These are phyloP conservation scores for Plasmodium cynomolgi DNA, from an alignment of 169 alveolate genomes.

Conservation along the genomic window DNA sequence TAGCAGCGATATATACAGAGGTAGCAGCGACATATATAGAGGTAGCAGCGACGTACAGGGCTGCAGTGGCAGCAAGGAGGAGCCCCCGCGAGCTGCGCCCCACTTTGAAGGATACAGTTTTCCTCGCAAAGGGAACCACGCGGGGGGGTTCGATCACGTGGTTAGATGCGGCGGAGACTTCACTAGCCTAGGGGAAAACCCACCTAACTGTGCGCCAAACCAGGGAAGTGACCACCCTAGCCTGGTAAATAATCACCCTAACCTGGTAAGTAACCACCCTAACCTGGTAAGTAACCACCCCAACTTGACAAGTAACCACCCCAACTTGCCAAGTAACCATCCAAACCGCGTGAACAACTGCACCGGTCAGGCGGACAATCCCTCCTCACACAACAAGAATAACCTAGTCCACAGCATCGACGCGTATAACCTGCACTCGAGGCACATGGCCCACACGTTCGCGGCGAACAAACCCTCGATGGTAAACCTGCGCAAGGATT, in stretches of 20 bases:
- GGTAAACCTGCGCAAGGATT: neutral
- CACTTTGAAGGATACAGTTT: neutral
- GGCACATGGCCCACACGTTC: neutral
- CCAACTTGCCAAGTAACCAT: neutral
- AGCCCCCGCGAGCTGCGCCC: neutral
- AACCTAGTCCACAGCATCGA: constrained; percentile 15
- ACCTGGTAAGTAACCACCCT: too few species aligned
- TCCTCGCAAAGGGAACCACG: neutral
- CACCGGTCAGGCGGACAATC: neutral
- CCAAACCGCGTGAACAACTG: neutral
- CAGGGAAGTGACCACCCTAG: too few species aligned
- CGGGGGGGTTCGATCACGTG: neutral
- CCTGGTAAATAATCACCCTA: too few species aligned
- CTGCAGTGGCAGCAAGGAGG: neutral
- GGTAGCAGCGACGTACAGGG: neutral
- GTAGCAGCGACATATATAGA: too few species aligned
- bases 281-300: neutral
- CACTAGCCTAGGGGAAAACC: neutral
- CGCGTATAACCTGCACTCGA: constrained; percentile 13
- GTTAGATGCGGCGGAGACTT: neutral
- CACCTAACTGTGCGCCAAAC: neutral
- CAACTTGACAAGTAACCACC: neutral
- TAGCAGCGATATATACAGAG: too few species aligned
- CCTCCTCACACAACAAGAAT: constrained; percentile 11
- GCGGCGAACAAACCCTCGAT: neutral